Percentiles rank a stretch among this genome's conserved stretches.
These are phyloP conservation scores for Podospora didyma DNA, from an alignment of 495 filamentous ascomycete genomes.

Conservation along the genomic window DNA sequence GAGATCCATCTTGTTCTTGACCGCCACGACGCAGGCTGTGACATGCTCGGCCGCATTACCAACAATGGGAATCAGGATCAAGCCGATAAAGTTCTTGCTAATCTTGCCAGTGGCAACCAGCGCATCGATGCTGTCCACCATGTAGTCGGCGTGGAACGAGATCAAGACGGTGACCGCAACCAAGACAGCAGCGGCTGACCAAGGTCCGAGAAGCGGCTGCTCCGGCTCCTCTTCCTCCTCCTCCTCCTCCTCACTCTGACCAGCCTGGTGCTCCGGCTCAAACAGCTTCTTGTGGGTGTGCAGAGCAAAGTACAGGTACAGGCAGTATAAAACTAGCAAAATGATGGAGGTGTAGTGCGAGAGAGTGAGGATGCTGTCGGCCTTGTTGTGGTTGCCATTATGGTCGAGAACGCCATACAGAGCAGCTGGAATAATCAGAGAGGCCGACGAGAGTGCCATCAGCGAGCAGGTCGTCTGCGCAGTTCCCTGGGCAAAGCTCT, in stretches of 20 bases:
- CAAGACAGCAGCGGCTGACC: slow-evolving; percentile 68
- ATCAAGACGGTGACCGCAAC: slow-evolving; percentile 76
- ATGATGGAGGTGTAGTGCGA: slow-evolving; percentile 91
- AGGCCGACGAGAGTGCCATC: slow-evolving; percentile 87
- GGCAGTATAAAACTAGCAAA: slow-evolving; percentile 77
- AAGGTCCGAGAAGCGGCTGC: slow-evolving; percentile 60
- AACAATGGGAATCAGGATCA: slow-evolving; percentile 93
- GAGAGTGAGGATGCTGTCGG: slow-evolving; percentile 69
- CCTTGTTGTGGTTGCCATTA: slow-evolving; percentile 36
- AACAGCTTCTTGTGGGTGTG: slow-evolving; percentile 77
- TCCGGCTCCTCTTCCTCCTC: slow-evolving; percentile 48
- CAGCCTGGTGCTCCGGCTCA: slow-evolving; percentile 51
- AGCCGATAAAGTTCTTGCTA: slow-evolving; percentile 93
- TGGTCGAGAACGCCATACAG: slow-evolving; percentile 44
- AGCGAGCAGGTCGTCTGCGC: slow-evolving; percentile 95
- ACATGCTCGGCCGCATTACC: slow-evolving; percentile 98
- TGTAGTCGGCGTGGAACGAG: slow-evolving; percentile 87
- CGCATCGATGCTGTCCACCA: slow-evolving; percentile 88
- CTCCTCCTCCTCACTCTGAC: slow-evolving; percentile 25
- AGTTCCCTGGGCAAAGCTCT: slow-evolving; percentile 78
- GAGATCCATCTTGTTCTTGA: slow-evolving; percentile 97
- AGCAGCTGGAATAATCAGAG: slow-evolving; percentile 89
- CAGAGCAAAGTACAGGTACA: slow-evolving; percentile 91
- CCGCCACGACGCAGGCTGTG: slow-evolving; percentile 85
- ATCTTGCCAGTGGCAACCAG: slow-evolving; percentile 81